Evolutionary conservation across 2,329 filamentous ascomycete species (phyloP), one percentile per base, ranked within the genome.

Genomic region (Orbilia blumenaviensis): DNA sequence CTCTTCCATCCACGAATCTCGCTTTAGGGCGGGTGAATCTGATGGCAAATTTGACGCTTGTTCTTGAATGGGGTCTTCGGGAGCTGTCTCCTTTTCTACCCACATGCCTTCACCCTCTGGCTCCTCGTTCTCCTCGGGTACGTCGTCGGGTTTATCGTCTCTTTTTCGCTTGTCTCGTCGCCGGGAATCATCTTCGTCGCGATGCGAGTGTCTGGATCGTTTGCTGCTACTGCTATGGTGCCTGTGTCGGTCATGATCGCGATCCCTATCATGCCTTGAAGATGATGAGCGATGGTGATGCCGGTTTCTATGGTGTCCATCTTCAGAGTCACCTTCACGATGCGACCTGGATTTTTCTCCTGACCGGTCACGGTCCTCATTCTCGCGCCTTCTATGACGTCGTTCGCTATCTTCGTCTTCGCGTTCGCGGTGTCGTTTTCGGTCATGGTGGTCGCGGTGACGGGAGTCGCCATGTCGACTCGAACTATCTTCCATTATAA

Each of bases 1-100:
- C 0, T 91, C 91, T 74, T 93, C 90, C 95, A 99, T 99, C 94
- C 96, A 99, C 0, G 91, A 88, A 82, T 98, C 95, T 78, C 96
- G 89, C 79, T 89, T 87, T 32, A 90, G 80, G 0, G 83, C 79
- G 14, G 81, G 79, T 76, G 82, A 80, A 34, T 81, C 61, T 81
- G 81, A 58, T 82, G 81, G 62, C 81, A 81, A 61, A 81, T n/a
- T 81, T 75, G 21, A 71, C 78, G 8, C 80, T 23, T 38, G 16
- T 74, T 1, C 79, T 62, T 1, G 78, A 60, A 12, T 69, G 62
- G 36, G 78, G 77, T 38, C 78, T 80, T 10, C 80, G 78, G 62
- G 80, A 77, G 27, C 80, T 74, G 32, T 81, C 80, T 8, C 78
- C 72, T 64, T 78, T 60, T 79, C 76, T 14, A 69, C 68, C 69